phyloP scores from a whole-genome alignment of 108 stramenopile species.

The Chaetoceros muelleri region DNA sequence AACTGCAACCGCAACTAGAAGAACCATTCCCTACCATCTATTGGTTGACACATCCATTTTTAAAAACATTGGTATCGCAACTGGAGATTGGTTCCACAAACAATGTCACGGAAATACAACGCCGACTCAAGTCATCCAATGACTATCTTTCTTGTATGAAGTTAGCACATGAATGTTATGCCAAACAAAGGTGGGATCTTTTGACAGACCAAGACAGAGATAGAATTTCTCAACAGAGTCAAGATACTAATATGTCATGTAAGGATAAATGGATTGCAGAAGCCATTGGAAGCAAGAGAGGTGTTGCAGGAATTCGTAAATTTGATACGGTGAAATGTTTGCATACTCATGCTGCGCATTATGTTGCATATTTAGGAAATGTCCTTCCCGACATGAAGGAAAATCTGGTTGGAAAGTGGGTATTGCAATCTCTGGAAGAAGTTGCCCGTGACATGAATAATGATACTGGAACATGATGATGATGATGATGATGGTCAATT shows the following conservation, averaged over 20 bases:
- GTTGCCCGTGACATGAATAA: neutral
- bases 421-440: conserved; percentile 24
- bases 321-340: conserved; percentile 59
- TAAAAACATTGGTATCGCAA: conserved; percentile 42
- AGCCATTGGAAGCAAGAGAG: conserved; percentile 36
- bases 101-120: conserved; percentile 27
- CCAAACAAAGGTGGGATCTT: conserved; percentile 33
- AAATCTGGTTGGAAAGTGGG: conserved; percentile 75
- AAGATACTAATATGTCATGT: too few species aligned
- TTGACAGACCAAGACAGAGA: conserved; percentile 33
- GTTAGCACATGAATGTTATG: conserved; percentile 62
- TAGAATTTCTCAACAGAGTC: conserved; percentile 17
- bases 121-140: conserved; percentile 18
- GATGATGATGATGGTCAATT: too few species aligned
- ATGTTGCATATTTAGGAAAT: conserved; percentile 40
- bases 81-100: conserved; percentile 40
- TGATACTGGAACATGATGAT: neutral
- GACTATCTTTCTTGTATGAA: conserved; percentile 41
- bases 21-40: conserved; percentile 83
- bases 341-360: conserved; percentile 79
- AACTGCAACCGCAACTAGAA: neutral
- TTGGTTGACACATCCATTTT: conserved; percentile 65
- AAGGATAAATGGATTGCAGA: conserved; percentile 27
- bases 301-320: conserved; percentile 74
- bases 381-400: conserved; percentile 31